Base-by-base conservation (phyloP, 2,329 filamentous ascomycete species). In the Aspergillus sp. region DNA sequence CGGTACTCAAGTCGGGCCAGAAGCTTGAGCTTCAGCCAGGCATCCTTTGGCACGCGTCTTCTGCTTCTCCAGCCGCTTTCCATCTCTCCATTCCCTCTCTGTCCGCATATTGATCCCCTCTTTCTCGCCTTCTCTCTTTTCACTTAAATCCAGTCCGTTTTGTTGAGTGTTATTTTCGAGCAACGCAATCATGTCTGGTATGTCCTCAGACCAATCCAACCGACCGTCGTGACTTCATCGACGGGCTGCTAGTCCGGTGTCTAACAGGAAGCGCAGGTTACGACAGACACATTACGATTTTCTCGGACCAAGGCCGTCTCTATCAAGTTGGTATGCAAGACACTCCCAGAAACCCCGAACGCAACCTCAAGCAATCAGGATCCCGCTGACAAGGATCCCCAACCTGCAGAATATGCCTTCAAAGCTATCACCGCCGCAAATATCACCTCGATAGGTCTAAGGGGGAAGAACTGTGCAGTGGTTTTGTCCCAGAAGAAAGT, bases 401-500 rank as follows among this genome's bases (percentile, higher is more conserved):
- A 62, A 54, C 52, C 41, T 65, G 68, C 75, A 98, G 95, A 99
- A 85, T 99, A 99, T 93, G 95, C 95, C 70, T 99, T 99, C 88
- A 99, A 99, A 83, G 95, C 95, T 59, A 99, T 99, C 80, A 99
- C 95, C 68, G 93, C 95, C 61, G 95, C 95, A 68, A 98, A 98
- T 79, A 98, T 99, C 82, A 99, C 96, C 84, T 95, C 95, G 61
- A 86, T 99, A 76, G 95, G 95, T 69, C 87, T 99, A 67, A 86
- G 92, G 74, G 95, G 95, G 78, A 99, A 99, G 84, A 86, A 95
- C 80, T 98, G 93, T 72, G 95, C 95, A 35, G 95, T 99, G 45
- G 91, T 99, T 53, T 82, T 99, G 75, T 98, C 95, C 62, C 95
- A 99, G 81, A 99, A 99, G 88, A 99, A 99, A 82, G 95, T 99